A percentile compares a stretch with the other conserved stretches of the same genome.
phyloP scores from a whole-genome alignment of 1,284 basidiomycete species.

The Sporisorium graminicola region DNA sequence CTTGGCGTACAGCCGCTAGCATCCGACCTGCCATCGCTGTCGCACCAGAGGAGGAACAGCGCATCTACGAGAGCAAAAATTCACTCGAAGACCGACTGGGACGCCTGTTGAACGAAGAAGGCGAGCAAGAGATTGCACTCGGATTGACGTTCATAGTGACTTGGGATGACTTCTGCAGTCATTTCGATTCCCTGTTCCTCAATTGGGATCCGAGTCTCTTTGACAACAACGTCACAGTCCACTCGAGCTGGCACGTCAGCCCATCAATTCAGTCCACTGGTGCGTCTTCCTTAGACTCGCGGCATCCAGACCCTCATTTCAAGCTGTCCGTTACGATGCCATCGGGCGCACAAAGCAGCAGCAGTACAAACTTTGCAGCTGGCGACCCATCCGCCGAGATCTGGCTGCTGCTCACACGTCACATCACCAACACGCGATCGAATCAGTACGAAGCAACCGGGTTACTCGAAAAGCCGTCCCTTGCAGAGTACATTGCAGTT shows the following conservation, averaged over 20 bases:
- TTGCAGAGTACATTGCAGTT: constrained; percentile 79
- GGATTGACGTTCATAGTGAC: constrained; percentile 63
- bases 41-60: constrained; percentile 14
- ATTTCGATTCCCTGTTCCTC: constrained; percentile 85
- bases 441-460: not conserved
- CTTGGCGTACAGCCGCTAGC: constrained; percentile 51
- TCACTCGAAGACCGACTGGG: constrained; percentile 11
- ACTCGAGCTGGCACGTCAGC: constrained; percentile 74
- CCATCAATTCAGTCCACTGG: constrained; percentile 3
- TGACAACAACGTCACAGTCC: constrained; percentile 74
- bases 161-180: constrained; percentile 81
- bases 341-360: not conserved
- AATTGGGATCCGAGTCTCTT: constrained; percentile 87
- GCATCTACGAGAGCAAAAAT: not conserved
- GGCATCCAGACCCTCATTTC: constrained; percentile 50
- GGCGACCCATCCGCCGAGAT: constrained; percentile 71
- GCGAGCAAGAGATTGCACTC: too few relatives aligned
- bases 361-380: not conserved
- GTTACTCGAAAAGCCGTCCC: constrained; percentile 49
- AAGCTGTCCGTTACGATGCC: constrained; percentile 23
- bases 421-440: constrained; percentile 72
- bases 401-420: constrained; percentile 85
- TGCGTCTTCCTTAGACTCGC: constrained; percentile 3
- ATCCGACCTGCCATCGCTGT: constrained; percentile 26
- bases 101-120: not conserved